These are phyloP conservation scores for Setaria viridis DNA, from an alignment of 202 grass and related monocot species.

Conservation along the genomic window DNA sequence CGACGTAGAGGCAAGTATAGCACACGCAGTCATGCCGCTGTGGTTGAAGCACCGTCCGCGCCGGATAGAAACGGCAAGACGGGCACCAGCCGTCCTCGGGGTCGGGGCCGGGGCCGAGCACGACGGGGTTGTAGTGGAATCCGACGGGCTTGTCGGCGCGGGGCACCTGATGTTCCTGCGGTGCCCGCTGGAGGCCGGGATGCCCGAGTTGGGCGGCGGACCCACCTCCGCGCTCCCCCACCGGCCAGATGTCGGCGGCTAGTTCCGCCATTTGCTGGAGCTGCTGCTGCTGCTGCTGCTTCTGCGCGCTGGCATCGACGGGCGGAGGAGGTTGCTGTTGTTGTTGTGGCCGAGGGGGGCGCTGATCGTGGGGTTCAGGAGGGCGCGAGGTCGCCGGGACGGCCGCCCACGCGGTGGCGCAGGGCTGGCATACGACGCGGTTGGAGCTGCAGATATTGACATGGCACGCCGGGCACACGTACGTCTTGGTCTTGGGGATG, in stretches of 20 bases:
- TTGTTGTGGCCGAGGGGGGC: no score
- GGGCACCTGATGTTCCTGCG: not conserved
- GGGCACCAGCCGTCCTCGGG: not conserved
- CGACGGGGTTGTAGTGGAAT: not conserved
- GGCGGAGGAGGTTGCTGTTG: no score
- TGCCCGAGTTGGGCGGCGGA: not conserved
- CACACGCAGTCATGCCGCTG: not conserved
- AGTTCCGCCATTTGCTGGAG: not conserved
- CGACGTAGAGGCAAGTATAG: not conserved
- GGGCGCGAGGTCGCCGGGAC: no score
- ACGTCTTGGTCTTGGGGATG: no score
- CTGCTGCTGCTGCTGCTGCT: not conserved
- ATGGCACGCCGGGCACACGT: no score
- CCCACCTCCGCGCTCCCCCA: not conserved
- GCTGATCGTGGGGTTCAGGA: no score
- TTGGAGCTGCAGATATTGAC: no score
- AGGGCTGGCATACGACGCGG: no score
- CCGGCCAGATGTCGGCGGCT: not conserved
- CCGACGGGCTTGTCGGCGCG: not conserved
- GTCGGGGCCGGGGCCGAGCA: not conserved
- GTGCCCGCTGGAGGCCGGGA: not conserved
- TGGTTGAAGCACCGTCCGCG: not conserved
- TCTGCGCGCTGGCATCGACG: not conserved
- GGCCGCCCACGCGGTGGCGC: no score
- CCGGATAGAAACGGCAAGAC: not conserved